Conservation (phyloP, 148 eudicot species). For the Camellia sinensis region DNA sequence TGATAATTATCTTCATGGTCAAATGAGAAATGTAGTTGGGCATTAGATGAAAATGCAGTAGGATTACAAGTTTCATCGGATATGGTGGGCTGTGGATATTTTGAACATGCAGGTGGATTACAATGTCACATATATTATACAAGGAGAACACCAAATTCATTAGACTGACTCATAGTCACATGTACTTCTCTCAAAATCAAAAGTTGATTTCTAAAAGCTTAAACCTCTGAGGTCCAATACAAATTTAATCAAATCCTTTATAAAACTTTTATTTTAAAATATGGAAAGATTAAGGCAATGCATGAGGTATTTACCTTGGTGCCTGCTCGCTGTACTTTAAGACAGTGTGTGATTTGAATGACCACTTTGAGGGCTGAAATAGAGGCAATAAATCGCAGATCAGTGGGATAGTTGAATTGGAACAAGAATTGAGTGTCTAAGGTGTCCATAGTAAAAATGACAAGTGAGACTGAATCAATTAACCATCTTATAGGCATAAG, state of each 20-base stretch:
- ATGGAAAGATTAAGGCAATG: not conserved
- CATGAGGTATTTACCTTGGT: slow-evolving; percentile 55
- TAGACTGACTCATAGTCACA: not conserved
- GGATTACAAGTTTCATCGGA: not conserved
- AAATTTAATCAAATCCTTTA: no score
- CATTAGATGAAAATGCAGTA: not conserved
- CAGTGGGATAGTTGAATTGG: not conserved
- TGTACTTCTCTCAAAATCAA: not conserved
- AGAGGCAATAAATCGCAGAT: slow-evolving; percentile 16
- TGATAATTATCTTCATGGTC: not conserved
- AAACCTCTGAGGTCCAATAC: not conserved
- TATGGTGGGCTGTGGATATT: not conserved
- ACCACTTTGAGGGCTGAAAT: slow-evolving; percentile 88
- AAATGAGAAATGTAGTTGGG: not conserved
- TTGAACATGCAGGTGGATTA: not conserved
- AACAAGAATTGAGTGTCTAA: no score
- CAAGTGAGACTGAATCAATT: no score
- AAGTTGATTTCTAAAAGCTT: not conserved
- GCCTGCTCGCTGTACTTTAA: slow-evolving; percentile 85
- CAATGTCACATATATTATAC: not conserved
- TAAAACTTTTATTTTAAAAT: no score
- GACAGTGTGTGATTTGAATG: slow-evolving; percentile 80
- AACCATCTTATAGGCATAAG: no score
- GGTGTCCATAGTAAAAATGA: no score
- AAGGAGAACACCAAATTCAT: not conserved